Evolutionary conservation across 768 basidiomycete genomes (phyloP).

Genomic region (Lentinus brumalis): DNA sequence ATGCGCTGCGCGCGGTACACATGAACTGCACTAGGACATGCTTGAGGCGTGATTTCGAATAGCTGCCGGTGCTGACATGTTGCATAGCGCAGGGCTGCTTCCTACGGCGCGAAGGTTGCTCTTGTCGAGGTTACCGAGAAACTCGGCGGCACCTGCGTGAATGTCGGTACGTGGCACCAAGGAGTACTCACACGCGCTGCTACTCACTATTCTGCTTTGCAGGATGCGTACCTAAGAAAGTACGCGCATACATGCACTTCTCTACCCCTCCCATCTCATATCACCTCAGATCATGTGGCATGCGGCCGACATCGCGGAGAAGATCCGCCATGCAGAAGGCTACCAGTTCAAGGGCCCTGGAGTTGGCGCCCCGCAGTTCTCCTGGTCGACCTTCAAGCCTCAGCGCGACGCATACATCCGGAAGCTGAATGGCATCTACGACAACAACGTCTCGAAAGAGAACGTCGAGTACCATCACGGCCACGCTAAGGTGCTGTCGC

Average conservation of each 20-base stretch:
- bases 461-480: constrained; percentile 87
- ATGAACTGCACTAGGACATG: too few species aligned
- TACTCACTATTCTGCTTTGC: not conserved
- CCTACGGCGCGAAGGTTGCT: constrained; percentile 92
- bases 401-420: constrained; percentile 96
- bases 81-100: constrained; percentile 83
- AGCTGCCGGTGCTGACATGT: not conserved
- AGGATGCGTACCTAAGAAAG: constrained; percentile 99
- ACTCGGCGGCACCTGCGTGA: constrained; percentile 96
- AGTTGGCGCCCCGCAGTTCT: constrained; percentile 61
- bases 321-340: constrained; percentile 72
- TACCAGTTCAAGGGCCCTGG: constrained; percentile 69
- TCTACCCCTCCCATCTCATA: not conserved
- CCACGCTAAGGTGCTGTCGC: constrained; percentile 68
- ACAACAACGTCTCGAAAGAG: constrained; percentile 84
- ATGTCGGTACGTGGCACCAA: constrained; percentile 65
- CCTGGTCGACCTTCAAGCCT: constrained; percentile 90
- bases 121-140: constrained; percentile 74
- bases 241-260: constrained; percentile 27
- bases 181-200: not conserved
- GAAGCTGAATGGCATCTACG: constrained; percentile 88
- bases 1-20: too few species aligned
- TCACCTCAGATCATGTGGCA: constrained; percentile 91
- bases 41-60: not conserved
- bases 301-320: constrained; percentile 87